Conservation (phyloP, 2,329 filamentous ascomycete species). For the Botrytis hyacinthi region DNA sequence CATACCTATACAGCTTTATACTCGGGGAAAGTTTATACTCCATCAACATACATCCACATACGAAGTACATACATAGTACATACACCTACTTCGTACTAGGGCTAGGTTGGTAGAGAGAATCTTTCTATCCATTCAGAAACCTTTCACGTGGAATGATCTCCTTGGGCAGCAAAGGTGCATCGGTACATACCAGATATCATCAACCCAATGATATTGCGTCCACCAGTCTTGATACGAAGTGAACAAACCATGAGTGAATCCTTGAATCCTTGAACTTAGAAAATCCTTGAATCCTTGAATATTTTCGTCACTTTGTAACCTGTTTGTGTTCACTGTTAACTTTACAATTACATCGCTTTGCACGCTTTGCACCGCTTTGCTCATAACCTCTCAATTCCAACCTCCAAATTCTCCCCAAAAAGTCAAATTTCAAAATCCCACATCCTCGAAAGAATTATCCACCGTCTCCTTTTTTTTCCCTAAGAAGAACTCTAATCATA, state of each 20-base stretch:
- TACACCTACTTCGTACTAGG: not conserved
- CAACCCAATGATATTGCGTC: not conserved
- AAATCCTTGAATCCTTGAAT: not conserved
- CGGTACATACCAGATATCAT: not conserved
- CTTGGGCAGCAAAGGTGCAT: slow-evolving; percentile 1
- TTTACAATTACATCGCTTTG: not conserved
- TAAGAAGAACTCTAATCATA: not conserved
- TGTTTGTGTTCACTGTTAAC: not conserved
- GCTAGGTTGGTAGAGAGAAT: not conserved
- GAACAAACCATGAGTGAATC: not conserved
- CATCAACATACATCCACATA: not conserved
- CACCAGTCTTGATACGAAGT: too few relatives aligned
- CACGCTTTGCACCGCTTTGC: not conserved
- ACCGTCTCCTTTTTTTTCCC: not conserved
- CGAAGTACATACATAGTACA: not conserved
- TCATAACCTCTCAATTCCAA: not conserved
- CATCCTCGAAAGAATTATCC: not conserved
- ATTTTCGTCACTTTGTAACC: slow-evolving; percentile 5
- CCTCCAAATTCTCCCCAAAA: not conserved
- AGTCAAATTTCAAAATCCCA: not conserved
- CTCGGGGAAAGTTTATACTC: not conserved
- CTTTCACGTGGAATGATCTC: not conserved
- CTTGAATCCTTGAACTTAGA: not conserved
- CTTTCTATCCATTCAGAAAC: not conserved
- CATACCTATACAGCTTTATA: not conserved